Conservation (phyloP, 192 early-diverging fungal genomes). For the Cetraspora pellucida region DNA sequence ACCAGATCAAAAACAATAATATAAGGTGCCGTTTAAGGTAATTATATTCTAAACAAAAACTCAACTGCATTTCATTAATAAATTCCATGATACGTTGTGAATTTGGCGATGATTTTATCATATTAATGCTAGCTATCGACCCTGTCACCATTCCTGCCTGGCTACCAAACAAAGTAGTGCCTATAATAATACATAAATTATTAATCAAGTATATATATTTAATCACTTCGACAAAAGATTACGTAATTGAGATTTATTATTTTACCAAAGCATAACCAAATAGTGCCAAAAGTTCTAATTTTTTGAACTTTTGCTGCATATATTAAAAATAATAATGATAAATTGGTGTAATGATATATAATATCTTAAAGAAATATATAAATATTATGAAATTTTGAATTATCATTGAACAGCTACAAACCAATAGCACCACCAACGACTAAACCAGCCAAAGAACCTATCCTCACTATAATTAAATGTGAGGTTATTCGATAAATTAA, state of each 20-base stretch:
- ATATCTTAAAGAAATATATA: no score
- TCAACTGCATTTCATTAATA: background rate
- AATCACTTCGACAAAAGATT: background rate
- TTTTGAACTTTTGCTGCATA: background rate
- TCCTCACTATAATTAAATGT: no score
- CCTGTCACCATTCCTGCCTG: background rate
- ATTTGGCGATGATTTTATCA: background rate
- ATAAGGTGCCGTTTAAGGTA: background rate
- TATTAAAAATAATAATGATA: no score
- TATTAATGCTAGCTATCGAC: background rate
- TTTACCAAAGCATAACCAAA: background rate
- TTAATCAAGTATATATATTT: background rate
- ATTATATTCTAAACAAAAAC: background rate
- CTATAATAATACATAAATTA: conserved; percentile 1
- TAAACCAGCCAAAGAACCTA: no score
- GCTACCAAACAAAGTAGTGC: background rate
- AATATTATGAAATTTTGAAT: no score
- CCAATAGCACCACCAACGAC: no score
- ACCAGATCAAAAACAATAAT: background rate
- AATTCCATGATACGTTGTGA: background rate
- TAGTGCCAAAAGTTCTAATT: background rate
- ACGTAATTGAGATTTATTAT: background rate
- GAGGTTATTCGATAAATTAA: no score
- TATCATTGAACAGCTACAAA: no score
- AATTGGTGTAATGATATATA: no score